phyloP scores from a whole-genome alignment of 768 basidiomycete genomes.

The Tulasnella sp. region DNA sequence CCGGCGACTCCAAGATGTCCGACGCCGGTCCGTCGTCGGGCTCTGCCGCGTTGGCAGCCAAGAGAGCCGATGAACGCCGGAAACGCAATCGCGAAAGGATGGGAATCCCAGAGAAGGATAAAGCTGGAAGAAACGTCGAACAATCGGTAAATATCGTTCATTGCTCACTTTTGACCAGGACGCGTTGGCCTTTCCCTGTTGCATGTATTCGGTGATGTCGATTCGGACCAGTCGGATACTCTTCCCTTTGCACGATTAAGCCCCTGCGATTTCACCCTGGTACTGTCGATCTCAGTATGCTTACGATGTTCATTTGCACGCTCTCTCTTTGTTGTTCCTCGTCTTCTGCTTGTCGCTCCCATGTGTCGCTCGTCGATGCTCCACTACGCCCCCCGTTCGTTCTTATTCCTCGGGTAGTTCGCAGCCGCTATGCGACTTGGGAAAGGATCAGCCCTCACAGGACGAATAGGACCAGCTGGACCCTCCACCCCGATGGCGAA shows the following conservation, averaged over 20 bases:
- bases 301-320: constrained; percentile 15
- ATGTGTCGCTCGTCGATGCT: neutral
- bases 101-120: neutral
- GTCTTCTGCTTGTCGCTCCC: neutral
- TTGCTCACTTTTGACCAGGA: neutral
- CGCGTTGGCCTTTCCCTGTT: neutral
- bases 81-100: constrained; percentile 2
- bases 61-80: neutral
- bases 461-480: constrained; percentile 37
- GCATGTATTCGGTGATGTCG: constrained; percentile 2
- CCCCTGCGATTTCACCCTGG: neutral
- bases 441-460: constrained; percentile 34
- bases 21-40: neutral
- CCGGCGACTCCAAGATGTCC: neutral
- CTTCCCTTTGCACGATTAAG: neutral
- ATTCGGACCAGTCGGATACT: neutral
- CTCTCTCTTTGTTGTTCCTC: neutral
- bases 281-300: constrained; percentile 6
- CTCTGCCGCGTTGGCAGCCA: neutral
- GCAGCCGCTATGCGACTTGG: neutral
- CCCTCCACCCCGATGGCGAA: constrained; percentile 58
- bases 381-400: neutral
- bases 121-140: neutral
- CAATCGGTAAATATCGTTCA: constrained; percentile 15
- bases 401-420: neutral